Base-by-base conservation (phyloP, 1,284 basidiomycete genomes). In the Apiotrichum sp. region DNA sequence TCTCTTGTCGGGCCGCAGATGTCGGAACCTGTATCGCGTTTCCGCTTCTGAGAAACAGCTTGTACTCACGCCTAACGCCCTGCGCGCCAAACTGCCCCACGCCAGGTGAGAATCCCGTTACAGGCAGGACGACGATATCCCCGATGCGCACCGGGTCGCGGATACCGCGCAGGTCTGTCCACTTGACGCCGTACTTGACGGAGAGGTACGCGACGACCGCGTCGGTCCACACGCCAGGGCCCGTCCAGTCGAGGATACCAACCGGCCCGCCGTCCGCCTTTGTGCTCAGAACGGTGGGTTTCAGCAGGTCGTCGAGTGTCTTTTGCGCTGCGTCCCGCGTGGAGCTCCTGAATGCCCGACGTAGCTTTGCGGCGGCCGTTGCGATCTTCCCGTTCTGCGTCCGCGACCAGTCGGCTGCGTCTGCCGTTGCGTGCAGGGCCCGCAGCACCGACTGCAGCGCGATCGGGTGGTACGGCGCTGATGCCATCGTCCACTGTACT, bases 401-500 rank as follows among this genome's bases (percentile, higher is more conserved):
- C 8, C 36, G 36, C 36, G 68, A 58, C 72, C 75, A 77, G 3
- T 62, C 51, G 2, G 70, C 50, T 1, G 73, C 74, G 3, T 52
- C 31, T 0, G 65, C 65, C 0, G 75, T 75, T 4, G 64, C 59
- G 55, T 73, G 74, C 7, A 66, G 48, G 33, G 73, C 67, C 1
- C 72, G 67, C 14, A 72, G 55, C 13, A 75, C 39, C 16, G 74
- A 66, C 10, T 62, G 58, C 16, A 75, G 58, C 7, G 66, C 50
- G 44, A 77, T 74, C 2, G 74, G 75, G 52, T 76, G 73, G 50
- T 47, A 52, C 2, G 71, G 72, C 3, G 71, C 63, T 0, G 71
- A 65, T 3, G 70, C 66, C 58, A 78, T 69, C 2, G 77, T 78
- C 77, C 77, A 78, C 63, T 78, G 76, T 2, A 69, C 70, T n/a